Evolutionary conservation across 2,329 filamentous ascomycete species (phyloP), one percentile per base, ranked within the genome.

Genomic region (Fusarium incarnatum): DNA sequence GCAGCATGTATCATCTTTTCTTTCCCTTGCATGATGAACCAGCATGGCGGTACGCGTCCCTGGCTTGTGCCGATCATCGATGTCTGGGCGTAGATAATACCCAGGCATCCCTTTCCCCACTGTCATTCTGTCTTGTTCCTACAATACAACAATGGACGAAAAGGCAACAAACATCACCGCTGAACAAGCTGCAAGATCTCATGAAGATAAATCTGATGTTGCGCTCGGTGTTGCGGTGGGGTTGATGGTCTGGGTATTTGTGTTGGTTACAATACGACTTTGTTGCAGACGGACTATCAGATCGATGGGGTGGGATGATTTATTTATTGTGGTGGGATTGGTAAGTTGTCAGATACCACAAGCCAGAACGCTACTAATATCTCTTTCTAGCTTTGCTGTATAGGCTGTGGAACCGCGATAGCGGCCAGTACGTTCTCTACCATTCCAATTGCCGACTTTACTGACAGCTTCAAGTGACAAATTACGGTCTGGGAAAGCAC

Each of bases 381-480:
- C n/a, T n/a, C n/a, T n/a, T n/a, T n/a, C n/a, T n/a, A n/a, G n/a
- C 34, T 44, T 9, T 64, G 45, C 4, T 22, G 60, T 0, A 16
- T 74, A 6, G 72, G 45, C 5, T 61, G 46, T 4, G 72, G 72
- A 7, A n/a, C 40, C 0, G 45, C 72, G 0, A 40, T 74, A 3
- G 41, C 63, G 27, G 37, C 67, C 1, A 74, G 72, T 71, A 58
- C 0, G 70, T 45, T 16, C 2, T 12, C 4, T 4, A 4, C 3
- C 5, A 5, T 9, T 1, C 2, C 3, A 7, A 4, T 3, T 5
- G 0, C 0, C 5, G 2, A 32, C 8, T 11, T 3, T 9, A 13
- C 42, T 74, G 15, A 73, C 22, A 15, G 0, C 5, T 3, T 32
- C 15, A 74, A 74, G 72, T 74, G 72, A 73, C 72, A 1, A 13